These are phyloP conservation scores for Phascolomyces articulosus DNA, from an alignment of 371 early-diverging fungal genomes.

Conservation along the genomic window DNA sequence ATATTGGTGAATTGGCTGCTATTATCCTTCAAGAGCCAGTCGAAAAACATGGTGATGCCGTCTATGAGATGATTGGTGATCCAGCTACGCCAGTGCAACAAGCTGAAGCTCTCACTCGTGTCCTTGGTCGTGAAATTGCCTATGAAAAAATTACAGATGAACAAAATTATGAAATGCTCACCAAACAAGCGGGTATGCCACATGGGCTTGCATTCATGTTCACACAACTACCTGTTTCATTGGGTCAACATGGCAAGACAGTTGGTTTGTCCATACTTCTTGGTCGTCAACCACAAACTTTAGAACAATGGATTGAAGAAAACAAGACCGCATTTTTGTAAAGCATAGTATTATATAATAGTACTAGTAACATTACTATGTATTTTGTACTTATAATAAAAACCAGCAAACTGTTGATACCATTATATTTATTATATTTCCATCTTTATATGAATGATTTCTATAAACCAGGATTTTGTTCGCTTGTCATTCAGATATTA, in stretches of 20 bases:
- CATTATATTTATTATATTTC: too few species aligned
- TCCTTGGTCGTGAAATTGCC: constrained; percentile 13
- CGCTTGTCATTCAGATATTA: too few species aligned
- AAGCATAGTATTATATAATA: too few species aligned
- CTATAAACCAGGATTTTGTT: too few species aligned
- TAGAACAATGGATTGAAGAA: constrained; percentile 14
- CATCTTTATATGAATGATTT: too few species aligned
- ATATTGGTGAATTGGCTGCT: constrained; percentile 21
- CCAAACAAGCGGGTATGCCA: constrained; percentile 7
- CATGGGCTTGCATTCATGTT: background rate
- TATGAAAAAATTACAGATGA: constrained; percentile 3
- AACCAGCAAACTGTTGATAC: too few species aligned
- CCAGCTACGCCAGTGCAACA: constrained; percentile 10
- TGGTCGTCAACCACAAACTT: constrained; percentile 17
- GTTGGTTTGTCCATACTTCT: constrained; percentile 16
- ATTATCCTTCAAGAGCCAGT: constrained; percentile 15
- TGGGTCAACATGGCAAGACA: background rate
- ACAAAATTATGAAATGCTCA: constrained; percentile 7
- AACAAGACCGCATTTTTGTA: constrained; percentile 8
- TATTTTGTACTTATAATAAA: too few species aligned
- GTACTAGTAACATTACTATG: too few species aligned
- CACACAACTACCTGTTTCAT: background rate
- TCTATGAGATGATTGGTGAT: constrained; percentile 20
- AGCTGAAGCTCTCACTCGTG: constrained; percentile 3
- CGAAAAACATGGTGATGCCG: constrained; percentile 19